Conservation (phyloP, 2,329 filamentous ascomycete genomes). For the Colletotrichum falcatum region DNA sequence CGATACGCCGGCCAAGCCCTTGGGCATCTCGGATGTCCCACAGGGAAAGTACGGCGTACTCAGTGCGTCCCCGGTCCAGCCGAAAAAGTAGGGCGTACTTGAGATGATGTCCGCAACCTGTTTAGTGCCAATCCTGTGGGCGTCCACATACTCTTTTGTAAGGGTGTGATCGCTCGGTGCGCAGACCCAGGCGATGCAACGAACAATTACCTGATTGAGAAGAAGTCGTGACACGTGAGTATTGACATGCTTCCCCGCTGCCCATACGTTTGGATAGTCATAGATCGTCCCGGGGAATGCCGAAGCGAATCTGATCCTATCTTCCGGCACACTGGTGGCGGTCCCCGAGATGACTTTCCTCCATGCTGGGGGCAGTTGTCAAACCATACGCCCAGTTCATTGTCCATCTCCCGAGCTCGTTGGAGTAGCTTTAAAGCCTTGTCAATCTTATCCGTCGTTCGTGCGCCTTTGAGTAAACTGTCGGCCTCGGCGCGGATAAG, state of each 20-base stretch:
- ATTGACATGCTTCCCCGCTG: slow-evolving; percentile 45
- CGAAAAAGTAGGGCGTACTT: slow-evolving; percentile 44
- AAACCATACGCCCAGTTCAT: slow-evolving; percentile 43
- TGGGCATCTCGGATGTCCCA: slow-evolving; percentile 44
- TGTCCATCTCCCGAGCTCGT: slow-evolving; percentile 40
- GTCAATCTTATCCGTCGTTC: slow-evolving; percentile 43
- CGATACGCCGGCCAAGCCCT: slow-evolving; percentile 43
- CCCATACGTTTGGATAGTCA: slow-evolving; percentile 44
- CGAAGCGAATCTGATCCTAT: slow-evolving; percentile 34
- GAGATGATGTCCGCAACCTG: slow-evolving; percentile 44
- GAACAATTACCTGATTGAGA: slow-evolving; percentile 43
- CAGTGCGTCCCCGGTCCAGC: slow-evolving; percentile 43
- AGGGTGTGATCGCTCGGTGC: slow-evolving; percentile 42
- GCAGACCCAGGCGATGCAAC: slow-evolving; percentile 44
- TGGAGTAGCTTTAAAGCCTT: slow-evolving; percentile 43
- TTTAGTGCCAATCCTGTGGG: slow-evolving; percentile 40
- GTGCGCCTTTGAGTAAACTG: slow-evolving; percentile 38
- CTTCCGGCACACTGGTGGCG: slow-evolving; percentile 39
- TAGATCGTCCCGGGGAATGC: slow-evolving; percentile 43
- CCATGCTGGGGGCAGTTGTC: slow-evolving; percentile 43
- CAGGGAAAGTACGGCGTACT: slow-evolving; percentile 45
- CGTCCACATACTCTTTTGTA: slow-evolving; percentile 43
- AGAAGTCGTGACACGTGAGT: slow-evolving; percentile 44
- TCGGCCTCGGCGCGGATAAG: slow-evolving; percentile 45
- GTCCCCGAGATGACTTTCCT: slow-evolving; percentile 41